phyloP scores from a whole-genome alignment of 106 monocot genomes.

The Triglochin maritima region DNA sequence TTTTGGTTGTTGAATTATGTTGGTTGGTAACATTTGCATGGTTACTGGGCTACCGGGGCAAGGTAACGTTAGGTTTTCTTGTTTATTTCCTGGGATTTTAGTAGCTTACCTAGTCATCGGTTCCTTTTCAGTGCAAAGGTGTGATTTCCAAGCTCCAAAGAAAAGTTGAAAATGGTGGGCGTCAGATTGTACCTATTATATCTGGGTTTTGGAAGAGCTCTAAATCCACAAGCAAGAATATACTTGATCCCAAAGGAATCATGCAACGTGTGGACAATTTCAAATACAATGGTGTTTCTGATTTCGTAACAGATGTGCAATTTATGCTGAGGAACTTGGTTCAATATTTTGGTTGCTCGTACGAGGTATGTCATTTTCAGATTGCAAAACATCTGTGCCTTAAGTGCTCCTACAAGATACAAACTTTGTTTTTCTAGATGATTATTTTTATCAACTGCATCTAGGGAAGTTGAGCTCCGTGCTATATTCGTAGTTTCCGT shows the following conservation, averaged over 20 bases:
- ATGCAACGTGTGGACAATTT: slow-evolving; percentile 68
- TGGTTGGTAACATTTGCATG: too few relatives aligned
- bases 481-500: too few relatives aligned
- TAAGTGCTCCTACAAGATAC: too few relatives aligned
- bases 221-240: slow-evolving; percentile 11
- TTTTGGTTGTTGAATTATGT: too few relatives aligned
- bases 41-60: too few relatives aligned
- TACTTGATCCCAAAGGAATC: slow-evolving; percentile 61
- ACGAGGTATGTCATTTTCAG: slow-evolving; percentile 40
- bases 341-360: slow-evolving; percentile 41
- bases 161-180: slow-evolving; percentile 76
- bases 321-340: slow-evolving; percentile 67
- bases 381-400: too few relatives aligned
- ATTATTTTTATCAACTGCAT: too few relatives aligned
- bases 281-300: slow-evolving; percentile 48
- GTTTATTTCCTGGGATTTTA: too few relatives aligned
- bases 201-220: slow-evolving; percentile 54
- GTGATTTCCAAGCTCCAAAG: slow-evolving; percentile 79
- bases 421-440: too few relatives aligned
- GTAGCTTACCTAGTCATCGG: neutral
- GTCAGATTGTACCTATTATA: slow-evolving; percentile 51
- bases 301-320: slow-evolving; percentile 76
- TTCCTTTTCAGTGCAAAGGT: slow-evolving; percentile 68
- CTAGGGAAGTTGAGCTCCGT: too few relatives aligned
- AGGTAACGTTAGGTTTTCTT: too few relatives aligned